Base-by-base conservation (phyloP, 768 basidiomycete genomes). In the Boletus fagicola region DNA sequence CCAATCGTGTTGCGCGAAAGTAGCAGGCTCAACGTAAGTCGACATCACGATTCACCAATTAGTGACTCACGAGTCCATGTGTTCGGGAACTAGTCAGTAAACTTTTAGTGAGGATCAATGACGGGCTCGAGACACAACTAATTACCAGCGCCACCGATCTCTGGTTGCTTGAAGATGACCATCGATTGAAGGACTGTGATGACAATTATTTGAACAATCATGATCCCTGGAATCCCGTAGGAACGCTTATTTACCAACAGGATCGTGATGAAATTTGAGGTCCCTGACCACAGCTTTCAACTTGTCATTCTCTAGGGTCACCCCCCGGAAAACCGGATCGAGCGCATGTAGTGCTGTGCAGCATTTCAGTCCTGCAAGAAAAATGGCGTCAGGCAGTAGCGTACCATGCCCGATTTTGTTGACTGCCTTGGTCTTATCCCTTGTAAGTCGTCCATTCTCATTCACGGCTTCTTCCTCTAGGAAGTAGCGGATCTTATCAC, bases 401-500 rank as follows among this genome's bases (percentile, higher is more conserved):
- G 39, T 63, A 90, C 92, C 92, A 68, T 94, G 92, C 2, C 92
- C 90, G 59, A 95, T 94, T 82, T 99, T 99, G 75, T 99, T 99
- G 28, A 98, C 90, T 1, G 92, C 85, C 65, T 82, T 84, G 46
- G 85, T 76, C 70, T 91, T 91, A 54, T 83, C 81, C 55, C 83
- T 77, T 1, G 79, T 80, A 70, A 99, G 80, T 63, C 85, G 86
- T 3, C 92, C 89, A 33, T 82, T 70, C 26, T 74, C 63, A 58
- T 86, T 82, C 7, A 97, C 77, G 0, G 95, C 93, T 49, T 88
- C 92, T 63, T 92, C 87, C 69, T 98, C 97, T 44, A 99, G 77
- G 73, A 99, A 98, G 72, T 87, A 98, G 7, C 90, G 86, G 77
- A 98, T 92, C 79, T 97, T 97, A 72, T 98, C 93, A 2, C 93